Percentiles rank a stretch among this genome's conserved stretches.
Conservation (phyloP, 495 filamentous ascomycete genomes). For the Aspergillus wentii region DNA sequence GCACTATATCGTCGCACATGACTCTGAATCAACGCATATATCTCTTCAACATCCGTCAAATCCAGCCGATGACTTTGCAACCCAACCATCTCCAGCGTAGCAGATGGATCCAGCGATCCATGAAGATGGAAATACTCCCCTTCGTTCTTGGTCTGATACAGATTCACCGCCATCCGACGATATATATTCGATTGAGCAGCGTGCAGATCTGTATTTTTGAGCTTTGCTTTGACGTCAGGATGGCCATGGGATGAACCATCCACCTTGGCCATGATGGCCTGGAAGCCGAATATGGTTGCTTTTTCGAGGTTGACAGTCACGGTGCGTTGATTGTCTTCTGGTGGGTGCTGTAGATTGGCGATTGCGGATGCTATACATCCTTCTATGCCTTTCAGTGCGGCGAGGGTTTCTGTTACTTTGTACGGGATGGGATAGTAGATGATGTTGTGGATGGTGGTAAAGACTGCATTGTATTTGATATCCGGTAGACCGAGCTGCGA, state of each 20-base stretch:
- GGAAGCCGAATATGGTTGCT: slow-evolving; percentile 55
- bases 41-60: slow-evolving; percentile 49
- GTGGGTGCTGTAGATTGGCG: slow-evolving; percentile 38
- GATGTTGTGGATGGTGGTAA: too few species aligned
- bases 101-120: slow-evolving; percentile 56
- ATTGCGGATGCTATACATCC: slow-evolving; percentile 51
- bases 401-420: slow-evolving; percentile 52
- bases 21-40: too few species aligned
- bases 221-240: too few species aligned
- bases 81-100: slow-evolving; percentile 55
- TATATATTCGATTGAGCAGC: slow-evolving; percentile 57
- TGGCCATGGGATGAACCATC: too few species aligned
- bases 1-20: too few species aligned
- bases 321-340: slow-evolving; percentile 6
- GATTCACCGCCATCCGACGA: slow-evolving; percentile 57
- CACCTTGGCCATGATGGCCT: slow-evolving; percentile 55
- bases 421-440: slow-evolving; percentile 48
- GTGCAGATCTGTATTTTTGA: slow-evolving; percentile 56
- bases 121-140: slow-evolving; percentile 62
- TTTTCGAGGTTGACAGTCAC: slow-evolving; percentile 50
- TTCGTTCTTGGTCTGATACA: slow-evolving; percentile 53
- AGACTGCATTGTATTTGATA: too few species aligned
- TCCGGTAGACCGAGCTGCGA: slow-evolving; percentile 35
- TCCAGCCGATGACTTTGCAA: slow-evolving; percentile 46
- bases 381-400: slow-evolving; percentile 56